Percentiles rank a stretch among this genome's conserved stretches.
phyloP scores from a whole-genome alignment of 768 basidiomycete species.

The Xerocomellus chrysenteron region DNA sequence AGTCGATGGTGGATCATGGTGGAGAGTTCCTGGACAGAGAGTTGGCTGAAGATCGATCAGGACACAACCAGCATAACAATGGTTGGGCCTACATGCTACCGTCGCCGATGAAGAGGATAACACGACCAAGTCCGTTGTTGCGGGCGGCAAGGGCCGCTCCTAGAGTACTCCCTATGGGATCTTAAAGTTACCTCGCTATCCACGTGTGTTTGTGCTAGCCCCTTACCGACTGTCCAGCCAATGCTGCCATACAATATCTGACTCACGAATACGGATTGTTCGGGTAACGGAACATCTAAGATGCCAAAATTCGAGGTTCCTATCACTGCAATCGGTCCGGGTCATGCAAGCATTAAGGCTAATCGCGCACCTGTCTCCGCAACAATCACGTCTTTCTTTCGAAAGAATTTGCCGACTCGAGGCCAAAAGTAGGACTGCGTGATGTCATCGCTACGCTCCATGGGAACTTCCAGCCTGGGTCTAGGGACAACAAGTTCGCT shows the following conservation, averaged over 20 bases:
- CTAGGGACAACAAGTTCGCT: constrained; percentile 46
- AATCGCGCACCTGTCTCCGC: constrained; percentile 71
- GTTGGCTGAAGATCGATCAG: constrained; percentile 47
- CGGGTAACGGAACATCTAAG: constrained; percentile 75
- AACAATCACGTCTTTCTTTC: constrained; percentile 69
- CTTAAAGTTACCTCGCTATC: neutral
- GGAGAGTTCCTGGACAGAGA: constrained; percentile 80
- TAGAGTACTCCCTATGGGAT: constrained; percentile 52
- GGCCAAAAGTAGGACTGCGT: constrained; percentile 87
- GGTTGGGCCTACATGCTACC: constrained; percentile 62
- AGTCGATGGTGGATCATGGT: constrained; percentile 75
- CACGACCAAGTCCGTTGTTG: constrained; percentile 59
- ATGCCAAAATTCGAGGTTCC: constrained; percentile 86
- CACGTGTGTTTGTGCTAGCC: neutral
- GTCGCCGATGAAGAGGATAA: constrained; percentile 84
- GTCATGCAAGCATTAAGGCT: neutral
- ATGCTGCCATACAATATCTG: constrained; percentile 93
- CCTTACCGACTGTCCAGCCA: constrained; percentile 79
- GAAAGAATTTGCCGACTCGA: constrained; percentile 69
- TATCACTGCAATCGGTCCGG: constrained; percentile 11
- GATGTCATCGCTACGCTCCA: constrained; percentile 54
- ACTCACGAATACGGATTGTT: constrained; percentile 59
- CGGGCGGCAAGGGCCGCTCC: constrained; percentile 80
- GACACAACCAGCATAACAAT: neutral
- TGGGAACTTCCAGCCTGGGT: constrained; percentile 42